These are phyloP conservation scores for Camellia japonica DNA, from an alignment of 148 eudicot genomes.

Conservation along the genomic window DNA sequence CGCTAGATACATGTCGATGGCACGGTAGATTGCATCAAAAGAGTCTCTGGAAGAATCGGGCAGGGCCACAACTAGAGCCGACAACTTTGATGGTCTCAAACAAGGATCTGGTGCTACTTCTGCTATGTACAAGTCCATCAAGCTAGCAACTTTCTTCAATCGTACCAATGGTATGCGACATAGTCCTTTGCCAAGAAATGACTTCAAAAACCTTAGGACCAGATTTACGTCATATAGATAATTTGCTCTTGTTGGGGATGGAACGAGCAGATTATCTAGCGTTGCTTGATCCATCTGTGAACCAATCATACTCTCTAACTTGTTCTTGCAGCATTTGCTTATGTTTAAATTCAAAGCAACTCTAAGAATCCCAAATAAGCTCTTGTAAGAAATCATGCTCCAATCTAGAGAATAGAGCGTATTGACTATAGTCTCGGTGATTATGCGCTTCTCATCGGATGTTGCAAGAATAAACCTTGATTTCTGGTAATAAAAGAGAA, in stretches of 20 bases:
- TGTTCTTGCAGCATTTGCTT: constrained; percentile 27
- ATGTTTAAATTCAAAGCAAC: constrained; percentile 33
- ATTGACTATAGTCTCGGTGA: constrained; percentile 41
- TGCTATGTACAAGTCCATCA: constrained; percentile 62
- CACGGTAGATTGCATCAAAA: constrained; percentile 63
- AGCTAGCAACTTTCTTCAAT: constrained; percentile 46
- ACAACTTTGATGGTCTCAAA: constrained; percentile 60
- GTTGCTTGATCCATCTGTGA: constrained; percentile 58
- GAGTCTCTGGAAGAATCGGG: constrained; percentile 68
- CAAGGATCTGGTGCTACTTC: constrained; percentile 84
- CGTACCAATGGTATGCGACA: constrained; percentile 24
- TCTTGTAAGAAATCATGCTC: constrained; percentile 41
- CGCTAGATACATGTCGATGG: constrained; percentile 73
- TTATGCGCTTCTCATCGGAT: constrained; percentile 40
- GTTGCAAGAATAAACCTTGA: constrained; percentile 35
- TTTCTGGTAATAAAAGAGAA: constrained; percentile 72
- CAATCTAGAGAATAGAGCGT: constrained; percentile 45
- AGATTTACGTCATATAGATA: constrained; percentile 66
- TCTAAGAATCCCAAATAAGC: constrained; percentile 52
- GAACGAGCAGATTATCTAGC: constrained; percentile 64
- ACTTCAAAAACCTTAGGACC: constrained; percentile 53
- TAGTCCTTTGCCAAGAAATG: constrained; percentile 33
- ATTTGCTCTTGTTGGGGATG: constrained; percentile 42
- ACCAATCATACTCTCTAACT: constrained; percentile 65
- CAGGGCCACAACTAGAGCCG: constrained; percentile 46